Conservation (phyloP, 2,329 filamentous ascomycete genomes). For the Botrytis sinoallii region DNA sequence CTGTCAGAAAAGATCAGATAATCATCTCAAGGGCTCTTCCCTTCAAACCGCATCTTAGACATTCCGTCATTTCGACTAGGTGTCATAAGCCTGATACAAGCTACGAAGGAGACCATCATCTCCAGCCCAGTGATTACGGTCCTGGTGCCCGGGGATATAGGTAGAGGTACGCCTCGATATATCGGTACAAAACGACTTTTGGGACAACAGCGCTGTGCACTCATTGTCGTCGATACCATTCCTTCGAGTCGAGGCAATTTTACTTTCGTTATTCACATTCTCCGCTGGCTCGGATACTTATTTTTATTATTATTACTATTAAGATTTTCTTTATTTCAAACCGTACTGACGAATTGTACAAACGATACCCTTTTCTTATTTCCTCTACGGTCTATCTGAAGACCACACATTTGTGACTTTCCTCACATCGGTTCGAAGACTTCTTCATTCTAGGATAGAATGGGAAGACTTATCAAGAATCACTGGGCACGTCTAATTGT, state of each 20-base stretch:
- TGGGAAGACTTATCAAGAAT: conserved; percentile 99
- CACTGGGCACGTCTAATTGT: conserved; percentile 96
- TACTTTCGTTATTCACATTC: conserved; percentile 34
- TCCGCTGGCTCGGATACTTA: conserved; percentile 54
- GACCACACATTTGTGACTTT: conserved; percentile 22
- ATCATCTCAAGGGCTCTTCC: conserved; percentile 48
- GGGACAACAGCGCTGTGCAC: conserved; percentile 43
- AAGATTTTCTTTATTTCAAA: conserved; percentile 27
- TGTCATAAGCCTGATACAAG: conserved; percentile 40
- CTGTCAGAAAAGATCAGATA: conserved; percentile 52
- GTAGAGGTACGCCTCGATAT: conserved; percentile 28
- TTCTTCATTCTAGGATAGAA: conserved; percentile 40
- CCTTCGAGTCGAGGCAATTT: conserved; percentile 42
- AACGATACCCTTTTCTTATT: conserved; percentile 35
- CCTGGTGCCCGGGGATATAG: conserved; percentile 41
- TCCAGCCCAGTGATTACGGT: conserved; percentile 31
- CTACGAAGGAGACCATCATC: conserved; percentile 35
- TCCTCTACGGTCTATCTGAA: conserved; percentile 8
- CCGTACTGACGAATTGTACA: background rate
- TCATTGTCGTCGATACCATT: conserved; percentile 51
- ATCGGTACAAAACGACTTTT: conserved; percentile 17
- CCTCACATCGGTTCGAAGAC: background rate
- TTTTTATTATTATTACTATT: conserved; percentile 30
- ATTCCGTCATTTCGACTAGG: conserved; percentile 35
- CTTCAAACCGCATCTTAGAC: conserved; percentile 43